Evolutionary conservation across 2,329 filamentous ascomycete genomes (phyloP).

Genomic region (Sarocladiaceae sp.): DNA sequence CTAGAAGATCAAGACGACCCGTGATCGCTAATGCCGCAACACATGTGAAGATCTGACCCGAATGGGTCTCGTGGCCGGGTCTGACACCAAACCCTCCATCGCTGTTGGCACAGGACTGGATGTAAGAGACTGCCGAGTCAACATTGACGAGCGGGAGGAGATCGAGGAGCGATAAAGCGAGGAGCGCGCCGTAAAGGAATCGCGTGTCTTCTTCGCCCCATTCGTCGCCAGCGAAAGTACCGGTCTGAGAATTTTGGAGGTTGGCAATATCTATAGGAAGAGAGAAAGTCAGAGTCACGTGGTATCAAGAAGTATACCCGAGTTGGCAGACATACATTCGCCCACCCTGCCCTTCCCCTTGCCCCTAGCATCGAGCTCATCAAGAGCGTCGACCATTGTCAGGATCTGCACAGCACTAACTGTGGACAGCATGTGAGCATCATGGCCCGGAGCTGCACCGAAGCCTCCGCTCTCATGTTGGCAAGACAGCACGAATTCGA

Average conservation of each 20-base stretch:
- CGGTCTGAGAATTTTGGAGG: conserved; percentile 73
- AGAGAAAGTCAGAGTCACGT: conserved; percentile 13
- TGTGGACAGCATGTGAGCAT: conserved; percentile 94
- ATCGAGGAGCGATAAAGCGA: conserved; percentile 77
- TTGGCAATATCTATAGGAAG: conserved; percentile 60
- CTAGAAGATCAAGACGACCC: conserved; percentile 71
- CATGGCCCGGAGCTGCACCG: conserved; percentile 87
- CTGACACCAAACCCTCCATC: conserved; percentile 89
- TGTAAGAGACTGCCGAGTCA: conserved; percentile 69
- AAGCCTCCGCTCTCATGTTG: conserved; percentile 86
- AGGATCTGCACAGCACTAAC: conserved; percentile 93
- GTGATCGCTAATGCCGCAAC: conserved; percentile 82
- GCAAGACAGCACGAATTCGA: conserved; percentile 94
- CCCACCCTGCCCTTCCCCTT: conserved; percentile 62
- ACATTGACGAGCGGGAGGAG: conserved; percentile 70
- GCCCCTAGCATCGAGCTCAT: conserved; percentile 68
- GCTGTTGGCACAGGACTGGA: conserved; percentile 81
- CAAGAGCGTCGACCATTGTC: conserved; percentile 76
- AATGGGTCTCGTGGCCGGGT: conserved; percentile 88
- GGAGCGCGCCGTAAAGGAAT: conserved; percentile 86
- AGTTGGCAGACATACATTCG: conserved; percentile 69
- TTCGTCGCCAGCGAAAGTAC: conserved; percentile 88
- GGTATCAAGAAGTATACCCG: too few species aligned
- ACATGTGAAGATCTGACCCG: conserved; percentile 94
- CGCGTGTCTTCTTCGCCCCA: conserved; percentile 96